Evolutionary conservation across 1,139 yeast genomes (phyloP).

Genomic region (Eremothecium cymbalariae): DNA sequence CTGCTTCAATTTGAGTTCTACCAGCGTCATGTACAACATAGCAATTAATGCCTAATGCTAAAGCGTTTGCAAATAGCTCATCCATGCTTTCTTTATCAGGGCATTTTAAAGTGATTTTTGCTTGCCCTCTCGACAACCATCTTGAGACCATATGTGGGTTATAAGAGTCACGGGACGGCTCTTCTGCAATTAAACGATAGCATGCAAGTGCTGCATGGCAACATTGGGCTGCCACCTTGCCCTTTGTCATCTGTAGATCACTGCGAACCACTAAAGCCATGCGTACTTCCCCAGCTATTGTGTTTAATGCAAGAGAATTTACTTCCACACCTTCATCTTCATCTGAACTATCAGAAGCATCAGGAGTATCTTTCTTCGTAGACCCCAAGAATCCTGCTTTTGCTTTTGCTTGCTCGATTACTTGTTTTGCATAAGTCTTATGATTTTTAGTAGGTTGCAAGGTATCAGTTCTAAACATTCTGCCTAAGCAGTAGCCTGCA

Average conservation of each 20-base stretch:
- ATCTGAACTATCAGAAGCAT: too few species aligned
- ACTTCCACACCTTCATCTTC: conserved; percentile 34
- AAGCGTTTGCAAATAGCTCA: conserved; percentile 69
- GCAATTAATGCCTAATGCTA: conserved; percentile 69
- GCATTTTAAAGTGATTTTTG: conserved; percentile 85
- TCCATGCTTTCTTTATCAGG: conserved; percentile 71
- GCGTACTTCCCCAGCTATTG: conserved; percentile 67
- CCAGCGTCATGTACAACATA: conserved; percentile 92
- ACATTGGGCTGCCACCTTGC: conserved; percentile 96
- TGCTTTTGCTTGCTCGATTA: too few species aligned
- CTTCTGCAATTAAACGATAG: conserved; percentile 59
- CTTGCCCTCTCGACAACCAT: conserved; percentile 86
- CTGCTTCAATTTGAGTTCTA: conserved; percentile 90
- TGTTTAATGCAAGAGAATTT: conserved; percentile 50
- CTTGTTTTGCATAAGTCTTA: too few species aligned
- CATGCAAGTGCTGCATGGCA: conserved; percentile 95
- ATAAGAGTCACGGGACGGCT: conserved; percentile 43
- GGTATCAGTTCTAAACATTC: too few species aligned
- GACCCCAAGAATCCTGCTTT: too few species aligned
- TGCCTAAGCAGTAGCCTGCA: too few species aligned
- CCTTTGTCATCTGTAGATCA: conserved; percentile 87
- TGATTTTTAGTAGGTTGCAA: too few species aligned
- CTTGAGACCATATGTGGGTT: conserved; percentile 55
- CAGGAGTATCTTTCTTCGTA: too few species aligned
- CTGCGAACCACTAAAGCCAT: conserved; percentile 86